Percentiles rank a stretch among this genome's conserved stretches.
Evolutionary conservation across 768 basidiomycete genomes (phyloP).

Genomic region (Tephrocybe sp.): DNA sequence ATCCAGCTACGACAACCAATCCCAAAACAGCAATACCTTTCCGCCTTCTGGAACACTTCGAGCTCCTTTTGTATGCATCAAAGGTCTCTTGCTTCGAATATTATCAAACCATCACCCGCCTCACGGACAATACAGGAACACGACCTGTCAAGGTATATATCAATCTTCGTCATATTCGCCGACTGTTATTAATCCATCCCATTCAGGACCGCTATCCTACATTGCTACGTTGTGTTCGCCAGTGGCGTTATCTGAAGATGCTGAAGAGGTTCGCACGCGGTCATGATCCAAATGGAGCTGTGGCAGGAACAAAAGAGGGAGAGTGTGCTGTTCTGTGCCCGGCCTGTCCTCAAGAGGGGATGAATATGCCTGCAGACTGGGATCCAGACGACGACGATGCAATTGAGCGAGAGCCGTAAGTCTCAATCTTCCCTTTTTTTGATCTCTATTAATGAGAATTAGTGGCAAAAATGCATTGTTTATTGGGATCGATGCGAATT

Average conservation of each 20-base stretch:
- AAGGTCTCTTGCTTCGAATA: conserved; percentile 13
- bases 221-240: neutral
- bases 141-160: too few relatives aligned
- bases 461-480: too few relatives aligned
- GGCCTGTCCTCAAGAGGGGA: conserved; percentile 25
- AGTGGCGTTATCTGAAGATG: conserved; percentile 15
- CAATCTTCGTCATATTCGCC: too few relatives aligned
- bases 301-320: conserved; percentile 15
- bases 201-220: too few relatives aligned
- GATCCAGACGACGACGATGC: too few relatives aligned
- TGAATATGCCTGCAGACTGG: conserved; percentile 25
- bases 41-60: conserved; percentile 6
- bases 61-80: conserved; percentile 10
- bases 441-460: too few relatives aligned
- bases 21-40: conserved; percentile 12
- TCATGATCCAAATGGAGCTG: conserved; percentile 11
- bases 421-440: too few relatives aligned
- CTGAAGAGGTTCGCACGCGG: conserved; percentile 14
- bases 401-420: conserved; percentile 19
- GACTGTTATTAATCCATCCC: too few relatives aligned
- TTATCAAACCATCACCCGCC: conserved; percentile 2
- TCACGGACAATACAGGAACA: conserved; percentile 13
- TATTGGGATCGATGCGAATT: conserved; percentile 9
- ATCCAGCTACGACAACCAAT: conserved; percentile 1
- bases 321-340: conserved; percentile 23